Evolutionary conservation across 2,329 filamentous ascomycete genomes (phyloP), one percentile per base, ranked within the genome.

Genomic region (Phyllosticta citrichinensis): DNA sequence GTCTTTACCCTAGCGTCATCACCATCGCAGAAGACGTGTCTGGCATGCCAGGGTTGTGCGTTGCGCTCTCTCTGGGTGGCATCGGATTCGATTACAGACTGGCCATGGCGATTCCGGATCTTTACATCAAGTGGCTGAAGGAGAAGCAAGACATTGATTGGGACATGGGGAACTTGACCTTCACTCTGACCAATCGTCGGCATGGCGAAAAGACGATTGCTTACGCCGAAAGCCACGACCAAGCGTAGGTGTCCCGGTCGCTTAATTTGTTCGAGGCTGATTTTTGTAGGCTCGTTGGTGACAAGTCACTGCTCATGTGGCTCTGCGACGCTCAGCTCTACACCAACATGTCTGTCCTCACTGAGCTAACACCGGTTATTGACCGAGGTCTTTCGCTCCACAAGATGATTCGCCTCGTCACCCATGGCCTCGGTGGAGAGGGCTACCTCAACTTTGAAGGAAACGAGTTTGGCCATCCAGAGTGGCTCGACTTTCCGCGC

Each of bases 71-170:
- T 1, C 80, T 97, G 1, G 94, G 94, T 19, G 94, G 94, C 64
- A 85, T 97, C 66, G 94, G 94, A 25, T 99, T 99, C 72, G 94
- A 99, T 76, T 99, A 99, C 75, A 86, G 94, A 66, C 84, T 99
- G 33, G 92, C 92, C 60, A 99, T 99, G 94, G 94, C 94, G 4
- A 86, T 99, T 64, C 94, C 94, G 3, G 94, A 99, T 74, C 89
- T 99, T 85, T 99, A 95, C 85, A 99, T 99, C 81, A 99, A 99
- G 78, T 90, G 95, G 71, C 76, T 97, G 64, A 99, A 99, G 75
- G 94, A 99, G 76, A 86, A 91, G 73, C 82, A 88, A 70, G 94
- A 99, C 69, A 80, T 91, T 64, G 83, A 96, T 10, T 99, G 94
- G 94, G 89, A 97, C 68, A 88, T 99, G 75, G 85, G 83, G 62